Base-by-base conservation (phyloP, 768 basidiomycete species). In the Pleurotus sapidus region DNA sequence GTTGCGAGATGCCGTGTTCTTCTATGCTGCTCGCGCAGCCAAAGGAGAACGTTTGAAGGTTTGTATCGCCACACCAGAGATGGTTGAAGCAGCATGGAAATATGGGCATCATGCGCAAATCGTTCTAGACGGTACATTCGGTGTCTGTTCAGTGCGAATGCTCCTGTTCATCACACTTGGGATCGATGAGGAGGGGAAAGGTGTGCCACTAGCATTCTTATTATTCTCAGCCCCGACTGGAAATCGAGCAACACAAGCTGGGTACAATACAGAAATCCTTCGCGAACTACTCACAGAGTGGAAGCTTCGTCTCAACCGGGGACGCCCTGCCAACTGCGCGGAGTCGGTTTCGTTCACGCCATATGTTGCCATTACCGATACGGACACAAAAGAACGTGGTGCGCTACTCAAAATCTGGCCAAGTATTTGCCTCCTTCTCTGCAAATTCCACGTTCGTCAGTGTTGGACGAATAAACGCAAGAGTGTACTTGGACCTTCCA, bases 361-460 rank as follows among this genome's bases (percentile, higher is more conserved):
- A 3, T 40, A 15, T 14, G 63, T 66, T 42, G 61, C 57, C 17
- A 68, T 69, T 18, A 74, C 74, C 9, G 71, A 74, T 56, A 76
- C 71, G 2, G 72, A 76, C 53, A 43, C 56, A 1, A 70, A 65
- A 50, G 72, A 75, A 55, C 65, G 68, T 5, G 65, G 57, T 8
- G 71, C 72, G 3, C 66, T 76, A 4, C 25, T 72, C 8, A 18
- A 14, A 20, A 66, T 75, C 4, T 73, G 60, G 55, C 64, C 67
- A 1, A n/a, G 34, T 5, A 68, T 74, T 27, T 51, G 59, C 17
- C 69, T 76, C 15, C 61, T 76, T 0, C 59, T 76, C 8, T 77
- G 75, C 64, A 65, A 67, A 42, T 76, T 75, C 55, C 75, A 76
- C 55, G 34, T 72, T n/a, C 63, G 69, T 4, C 72, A 75, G 46